phyloP scores from a whole-genome alignment of 345 rosid genomes.

The Melastoma malabathricum region DNA sequence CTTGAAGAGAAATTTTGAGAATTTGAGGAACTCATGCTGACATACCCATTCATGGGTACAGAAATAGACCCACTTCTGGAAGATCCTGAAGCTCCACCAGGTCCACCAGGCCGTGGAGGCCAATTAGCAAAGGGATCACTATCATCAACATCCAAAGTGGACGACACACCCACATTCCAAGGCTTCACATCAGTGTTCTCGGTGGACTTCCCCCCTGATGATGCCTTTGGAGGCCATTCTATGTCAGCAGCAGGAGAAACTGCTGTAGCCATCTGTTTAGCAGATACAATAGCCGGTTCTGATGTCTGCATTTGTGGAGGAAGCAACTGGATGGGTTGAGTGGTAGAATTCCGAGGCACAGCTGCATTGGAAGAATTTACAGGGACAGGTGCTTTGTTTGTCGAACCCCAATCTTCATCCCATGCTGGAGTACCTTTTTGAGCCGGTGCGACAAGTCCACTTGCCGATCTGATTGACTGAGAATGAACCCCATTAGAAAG shows the following conservation, averaged over 20 bases:
- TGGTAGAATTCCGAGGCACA: slow-evolving; percentile 1
- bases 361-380: not conserved
- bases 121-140: slow-evolving; percentile 85
- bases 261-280: slow-evolving; percentile 30
- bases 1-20: slow-evolving; percentile 16
- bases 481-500: slow-evolving; percentile 35
- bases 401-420: slow-evolving; percentile 89
- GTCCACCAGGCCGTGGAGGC: slow-evolving; percentile 54
- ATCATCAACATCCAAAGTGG: slow-evolving; percentile 41
- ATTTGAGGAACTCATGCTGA: slow-evolving; percentile 14
- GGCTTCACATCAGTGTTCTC: slow-evolving; percentile 23
- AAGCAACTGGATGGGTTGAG: slow-evolving; percentile 24
- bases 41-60: slow-evolving; percentile 12
- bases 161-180: slow-evolving; percentile 25
- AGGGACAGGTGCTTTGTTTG: slow-evolving; percentile 23
- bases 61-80: slow-evolving; percentile 29
- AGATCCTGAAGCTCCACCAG: slow-evolving; percentile 21
- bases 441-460: slow-evolving; percentile 34
- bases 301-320: slow-evolving; percentile 28
- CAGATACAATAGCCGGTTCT: slow-evolving; percentile 17
- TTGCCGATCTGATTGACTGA: slow-evolving; percentile 32
- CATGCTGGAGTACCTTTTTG: slow-evolving; percentile 40
- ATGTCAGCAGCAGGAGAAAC: slow-evolving; percentile 68
- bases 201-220: slow-evolving; percentile 22
- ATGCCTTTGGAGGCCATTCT: slow-evolving; percentile 81